A percentile compares a stretch with the other conserved stretches of the same genome.
phyloP scores from a whole-genome alignment of 179 eudicot species.

The Carnegiea gigantea region DNA sequence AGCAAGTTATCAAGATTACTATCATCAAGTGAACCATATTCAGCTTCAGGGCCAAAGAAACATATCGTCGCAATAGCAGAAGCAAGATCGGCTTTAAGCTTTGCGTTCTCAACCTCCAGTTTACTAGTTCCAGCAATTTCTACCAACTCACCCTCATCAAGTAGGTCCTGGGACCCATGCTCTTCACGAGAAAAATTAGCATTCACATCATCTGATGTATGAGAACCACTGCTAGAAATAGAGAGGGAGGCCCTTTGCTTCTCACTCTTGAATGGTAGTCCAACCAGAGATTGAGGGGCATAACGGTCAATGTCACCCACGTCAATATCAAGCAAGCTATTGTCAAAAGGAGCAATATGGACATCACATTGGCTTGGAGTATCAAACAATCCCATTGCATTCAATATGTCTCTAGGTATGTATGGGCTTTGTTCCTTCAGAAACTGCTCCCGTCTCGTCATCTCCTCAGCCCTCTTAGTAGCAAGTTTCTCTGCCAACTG shows the following conservation, averaged over 20 bases:
- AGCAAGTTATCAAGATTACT: constrained; percentile 53
- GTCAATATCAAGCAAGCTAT: constrained; percentile 82
- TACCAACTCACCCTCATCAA: constrained; percentile 60
- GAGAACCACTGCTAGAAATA: constrained; percentile 48
- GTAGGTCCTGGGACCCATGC: constrained; percentile 40
- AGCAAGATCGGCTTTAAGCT: constrained; percentile 93
- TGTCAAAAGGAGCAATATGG: constrained; percentile 81
- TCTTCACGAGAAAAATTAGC: constrained; percentile 37
- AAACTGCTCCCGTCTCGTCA: constrained; percentile 85
- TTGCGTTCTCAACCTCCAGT: constrained; percentile 95
- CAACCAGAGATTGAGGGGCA: constrained; percentile 84
- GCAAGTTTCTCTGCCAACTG: constrained; percentile 97
- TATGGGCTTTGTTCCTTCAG: constrained; percentile 60
- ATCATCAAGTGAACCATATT: constrained; percentile 63
- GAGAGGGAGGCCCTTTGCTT: constrained; percentile 64
- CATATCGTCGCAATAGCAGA: constrained; percentile 82
- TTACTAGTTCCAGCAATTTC: constrained; percentile 96
- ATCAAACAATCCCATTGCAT: constrained; percentile 92
- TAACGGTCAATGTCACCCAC: constrained; percentile 75
- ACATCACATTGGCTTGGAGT: constrained; percentile 91
- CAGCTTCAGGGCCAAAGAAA: constrained; percentile 61
- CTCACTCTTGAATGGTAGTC: constrained; percentile 50
- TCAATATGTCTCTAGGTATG: constrained; percentile 81
- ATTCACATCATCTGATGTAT: constrained; percentile 52
- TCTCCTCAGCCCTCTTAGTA: constrained; percentile 80